Conservation (phyloP, 2,329 filamentous ascomycete genomes). For the Botryotinia globosa region DNA sequence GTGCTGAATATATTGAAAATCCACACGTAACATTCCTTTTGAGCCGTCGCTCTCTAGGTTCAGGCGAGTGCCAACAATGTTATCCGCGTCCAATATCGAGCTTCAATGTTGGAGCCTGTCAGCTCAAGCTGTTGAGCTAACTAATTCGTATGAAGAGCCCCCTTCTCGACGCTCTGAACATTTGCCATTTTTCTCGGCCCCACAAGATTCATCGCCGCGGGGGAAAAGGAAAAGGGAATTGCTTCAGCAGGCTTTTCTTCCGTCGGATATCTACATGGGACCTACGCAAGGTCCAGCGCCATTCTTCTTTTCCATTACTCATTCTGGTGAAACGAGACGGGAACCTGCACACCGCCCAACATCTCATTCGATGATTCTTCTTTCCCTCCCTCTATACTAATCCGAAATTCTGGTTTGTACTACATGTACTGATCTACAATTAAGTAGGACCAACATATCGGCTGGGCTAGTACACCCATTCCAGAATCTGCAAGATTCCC, state of each 20-base stretch:
- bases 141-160: not conserved
- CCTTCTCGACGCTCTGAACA: not conserved
- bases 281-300: conserved; percentile 14
- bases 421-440: conserved; percentile 17
- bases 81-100: not conserved
- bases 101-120: conserved; percentile 3
- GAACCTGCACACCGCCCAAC: conserved; percentile 23
- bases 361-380: conserved; percentile 7
- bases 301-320: conserved; percentile 16
- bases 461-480: conserved; percentile 18
- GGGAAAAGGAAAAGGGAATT: conserved; percentile 13
- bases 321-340: conserved; percentile 20
- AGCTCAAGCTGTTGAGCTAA: not conserved
- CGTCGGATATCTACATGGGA: conserved; percentile 21
- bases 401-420: conserved; percentile 16
- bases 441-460: not conserved
- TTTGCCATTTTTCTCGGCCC: conserved; percentile 12
- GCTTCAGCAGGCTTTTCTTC: conserved; percentile 20
- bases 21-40: not conserved
- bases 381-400: not conserved
- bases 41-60: not conserved
- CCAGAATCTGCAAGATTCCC: conserved; percentile 24
- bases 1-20: not conserved
- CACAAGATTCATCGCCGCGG: conserved; percentile 18
- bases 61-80: conserved; percentile 5